phyloP scores from a whole-genome alignment of 306 rosid genomes.

The Acacia melanoxylon region DNA sequence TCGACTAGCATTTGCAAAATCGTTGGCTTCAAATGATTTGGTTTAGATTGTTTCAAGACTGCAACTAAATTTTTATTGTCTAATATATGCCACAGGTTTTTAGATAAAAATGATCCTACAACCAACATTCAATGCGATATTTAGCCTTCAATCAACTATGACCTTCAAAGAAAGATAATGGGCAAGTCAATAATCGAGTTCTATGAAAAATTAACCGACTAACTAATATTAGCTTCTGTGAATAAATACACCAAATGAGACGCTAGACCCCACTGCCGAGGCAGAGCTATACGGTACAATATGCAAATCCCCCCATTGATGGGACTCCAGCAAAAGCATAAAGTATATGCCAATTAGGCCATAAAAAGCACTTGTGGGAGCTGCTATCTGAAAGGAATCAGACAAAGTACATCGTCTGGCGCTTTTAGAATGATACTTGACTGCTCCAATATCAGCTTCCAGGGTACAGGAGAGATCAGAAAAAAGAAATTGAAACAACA shows the following conservation, averaged over 20 bases:
- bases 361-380: background rate
- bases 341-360: background rate
- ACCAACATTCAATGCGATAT: background rate
- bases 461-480: background rate
- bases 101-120: background rate
- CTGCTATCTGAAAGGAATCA: background rate
- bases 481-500: background rate
- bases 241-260: background rate
- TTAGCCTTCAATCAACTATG: background rate
- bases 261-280: background rate
- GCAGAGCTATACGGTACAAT: background rate
- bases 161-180: background rate
- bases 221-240: background rate
- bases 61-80: background rate
- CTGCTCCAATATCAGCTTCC: slow-evolving; percentile 23
- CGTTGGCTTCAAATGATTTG: background rate
- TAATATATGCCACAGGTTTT: background rate
- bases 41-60: background rate
- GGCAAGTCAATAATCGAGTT: background rate
- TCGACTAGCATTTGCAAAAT: background rate
- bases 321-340: background rate
- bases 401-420: slow-evolving; percentile 12
- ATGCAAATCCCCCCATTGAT: background rate
- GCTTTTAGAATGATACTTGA: slow-evolving; percentile 9
- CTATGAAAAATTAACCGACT: background rate